Conservation (phyloP, 306 rosid species). For the Cicer bijugum region DNA sequence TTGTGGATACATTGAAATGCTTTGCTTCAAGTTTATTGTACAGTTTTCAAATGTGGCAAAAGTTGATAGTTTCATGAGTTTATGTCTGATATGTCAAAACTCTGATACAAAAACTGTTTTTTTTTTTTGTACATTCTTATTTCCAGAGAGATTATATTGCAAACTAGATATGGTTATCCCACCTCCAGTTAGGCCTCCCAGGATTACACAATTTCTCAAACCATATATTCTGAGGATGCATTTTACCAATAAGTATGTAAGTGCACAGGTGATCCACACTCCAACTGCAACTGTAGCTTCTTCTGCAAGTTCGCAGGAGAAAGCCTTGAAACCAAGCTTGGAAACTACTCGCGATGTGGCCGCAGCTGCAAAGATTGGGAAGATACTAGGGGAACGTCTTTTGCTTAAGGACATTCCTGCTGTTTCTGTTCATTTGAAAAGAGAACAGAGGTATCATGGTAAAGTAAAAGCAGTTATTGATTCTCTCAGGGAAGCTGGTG, state of each 20-base stretch:
- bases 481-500: slow-evolving; percentile 71
- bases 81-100: not conserved
- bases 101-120: slow-evolving; percentile 1
- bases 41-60: not conserved
- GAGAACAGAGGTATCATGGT: slow-evolving; percentile 90
- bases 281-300: slow-evolving; percentile 88
- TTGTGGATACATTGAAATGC: slow-evolving; percentile 34
- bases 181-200: slow-evolving; percentile 70
- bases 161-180: slow-evolving; percentile 74
- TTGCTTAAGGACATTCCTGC: slow-evolving; percentile 74
- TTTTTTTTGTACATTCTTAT: slow-evolving; percentile 44
- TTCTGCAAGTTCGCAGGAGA: slow-evolving; percentile 84
- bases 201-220: slow-evolving; percentile 68
- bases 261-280: slow-evolving; percentile 76
- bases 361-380: slow-evolving; percentile 90
- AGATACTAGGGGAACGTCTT: slow-evolving; percentile 77
- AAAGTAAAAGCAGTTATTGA: slow-evolving; percentile 83
- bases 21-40: not conserved
- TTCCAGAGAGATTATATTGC: slow-evolving; percentile 25
- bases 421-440: slow-evolving; percentile 73
- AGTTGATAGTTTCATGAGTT: not conserved
- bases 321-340: slow-evolving; percentile 65
- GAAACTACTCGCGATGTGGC: slow-evolving; percentile 74
- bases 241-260: slow-evolving; percentile 80
- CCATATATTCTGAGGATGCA: slow-evolving; percentile 89